Conservation (phyloP, 495 filamentous ascomycete genomes). For the Lentithecium fluviatile region DNA sequence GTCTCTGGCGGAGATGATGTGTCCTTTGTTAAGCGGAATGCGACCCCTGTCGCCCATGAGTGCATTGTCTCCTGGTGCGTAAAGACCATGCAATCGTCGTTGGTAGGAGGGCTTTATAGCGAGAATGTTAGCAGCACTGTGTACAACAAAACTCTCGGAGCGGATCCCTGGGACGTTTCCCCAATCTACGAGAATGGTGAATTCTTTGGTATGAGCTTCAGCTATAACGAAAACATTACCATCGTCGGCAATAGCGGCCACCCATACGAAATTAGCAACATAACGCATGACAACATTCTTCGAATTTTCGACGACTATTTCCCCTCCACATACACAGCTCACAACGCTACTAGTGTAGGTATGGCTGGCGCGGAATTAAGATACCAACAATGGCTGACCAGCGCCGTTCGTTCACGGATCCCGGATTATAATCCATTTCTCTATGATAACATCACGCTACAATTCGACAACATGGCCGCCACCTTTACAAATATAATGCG, state of each 20-base stretch:
- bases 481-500: slow-evolving; percentile 16
- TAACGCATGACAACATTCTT: slow-evolving; percentile 1
- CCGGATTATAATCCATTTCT: slow-evolving; percentile 11
- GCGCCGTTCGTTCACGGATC: neutral
- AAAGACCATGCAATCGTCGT: slow-evolving; percentile 16
- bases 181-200: neutral
- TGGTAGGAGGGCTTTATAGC: neutral
- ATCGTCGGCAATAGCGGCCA: slow-evolving; percentile 5
- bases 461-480: slow-evolving; percentile 17
- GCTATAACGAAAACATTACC: slow-evolving; percentile 14
- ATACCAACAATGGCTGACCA: slow-evolving; percentile 2
- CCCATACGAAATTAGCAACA: slow-evolving; percentile 2
- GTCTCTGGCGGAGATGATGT: neutral
- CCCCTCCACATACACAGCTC: slow-evolving; percentile 9
- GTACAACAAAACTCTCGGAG: slow-evolving; percentile 15
- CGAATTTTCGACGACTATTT: slow-evolving; percentile 16
- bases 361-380: slow-evolving; percentile 1
- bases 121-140: slow-evolving; percentile 11
- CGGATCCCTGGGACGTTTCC: slow-evolving; percentile 2
- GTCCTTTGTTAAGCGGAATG: neutral
- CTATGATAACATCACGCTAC: slow-evolving; percentile 12
- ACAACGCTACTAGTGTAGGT: slow-evolving; percentile 9
- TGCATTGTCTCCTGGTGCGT: slow-evolving; percentile 18
- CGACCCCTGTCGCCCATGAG: slow-evolving; percentile 7
- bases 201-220: neutral